Evolutionary conservation across 2,329 filamentous ascomycete species (phyloP).

Genomic region (Sporothrix euskadiensis): DNA sequence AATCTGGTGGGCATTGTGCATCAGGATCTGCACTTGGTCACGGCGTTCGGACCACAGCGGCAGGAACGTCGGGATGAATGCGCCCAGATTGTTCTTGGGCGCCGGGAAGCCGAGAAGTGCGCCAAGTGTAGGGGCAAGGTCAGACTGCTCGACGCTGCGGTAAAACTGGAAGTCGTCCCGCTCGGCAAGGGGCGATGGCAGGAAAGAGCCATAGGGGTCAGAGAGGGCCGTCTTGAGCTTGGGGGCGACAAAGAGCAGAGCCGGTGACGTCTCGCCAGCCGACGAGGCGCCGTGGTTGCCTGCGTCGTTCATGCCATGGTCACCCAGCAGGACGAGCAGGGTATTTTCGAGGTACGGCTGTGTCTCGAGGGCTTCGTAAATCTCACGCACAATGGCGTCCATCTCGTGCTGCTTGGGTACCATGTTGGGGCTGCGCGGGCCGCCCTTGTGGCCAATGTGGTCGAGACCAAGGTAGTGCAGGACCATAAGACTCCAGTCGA

Average conservation of each 20-base stretch:
- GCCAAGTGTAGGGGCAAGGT: constrained; percentile 86
- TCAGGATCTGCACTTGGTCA: constrained; percentile 67
- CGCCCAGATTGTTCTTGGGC: constrained; percentile 85
- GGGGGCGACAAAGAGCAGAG: constrained; percentile 86
- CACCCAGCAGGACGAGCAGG: constrained; percentile 82
- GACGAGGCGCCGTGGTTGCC: constrained; percentile 96
- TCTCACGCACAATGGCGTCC: constrained; percentile 48
- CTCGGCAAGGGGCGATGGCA: constrained; percentile 45
- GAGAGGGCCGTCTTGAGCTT: constrained; percentile 56
- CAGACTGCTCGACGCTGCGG: constrained; percentile 83
- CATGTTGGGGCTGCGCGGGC: constrained; percentile 84
- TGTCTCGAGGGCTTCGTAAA: constrained; percentile 74
- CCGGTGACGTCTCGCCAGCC: constrained; percentile 89
- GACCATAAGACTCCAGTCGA: constrained; percentile 91
- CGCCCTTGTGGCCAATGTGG: constrained; percentile 96
- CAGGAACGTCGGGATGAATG: constrained; percentile 78
- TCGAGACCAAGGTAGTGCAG: constrained; percentile 95
- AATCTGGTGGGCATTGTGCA: constrained; percentile 80
- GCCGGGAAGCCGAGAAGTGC: constrained; percentile 84
- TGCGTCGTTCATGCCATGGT: constrained; percentile 99
- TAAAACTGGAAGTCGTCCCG: constrained; percentile 81
- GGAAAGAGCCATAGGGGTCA: not conserved
- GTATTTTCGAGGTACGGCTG: constrained; percentile 72
- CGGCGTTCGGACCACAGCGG: constrained; percentile 68
- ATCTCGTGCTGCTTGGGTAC: constrained; percentile 90